Evolutionary conservation across 2,329 filamentous ascomycete species (phyloP).

Genomic region (Claviceps cyperi): DNA sequence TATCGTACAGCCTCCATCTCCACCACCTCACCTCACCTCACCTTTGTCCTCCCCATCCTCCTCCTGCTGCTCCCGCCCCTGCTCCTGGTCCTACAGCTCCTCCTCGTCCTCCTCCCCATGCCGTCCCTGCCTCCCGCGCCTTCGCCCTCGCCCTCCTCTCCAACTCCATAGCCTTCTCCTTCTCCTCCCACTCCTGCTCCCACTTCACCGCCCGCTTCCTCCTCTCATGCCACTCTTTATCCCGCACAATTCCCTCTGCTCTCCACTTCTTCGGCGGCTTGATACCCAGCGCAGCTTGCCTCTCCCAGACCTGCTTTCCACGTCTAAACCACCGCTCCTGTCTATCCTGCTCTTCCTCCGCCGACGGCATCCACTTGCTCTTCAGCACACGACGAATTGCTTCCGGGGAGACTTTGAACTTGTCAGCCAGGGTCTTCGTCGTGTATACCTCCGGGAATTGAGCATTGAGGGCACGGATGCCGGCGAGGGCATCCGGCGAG

Average conservation of each 20-base stretch:
- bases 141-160: conserved; percentile 8
- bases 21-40: not conserved
- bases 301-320: conserved; percentile 44
- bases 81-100: not conserved
- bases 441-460: conserved; percentile 67
- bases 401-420: conserved; percentile 80
- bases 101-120: not conserved
- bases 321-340: conserved; percentile 47
- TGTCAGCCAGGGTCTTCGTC: conserved; percentile 54
- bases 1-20: not conserved
- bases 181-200: conserved; percentile 17
- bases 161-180: conserved; percentile 15
- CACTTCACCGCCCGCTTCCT: conserved; percentile 14
- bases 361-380: conserved; percentile 55
- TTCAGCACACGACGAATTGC: conserved; percentile 76
- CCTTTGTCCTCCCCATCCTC: not conserved
- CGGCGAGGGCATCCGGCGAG: conserved; percentile 83
- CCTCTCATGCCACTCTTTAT: conserved; percentile 26
- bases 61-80: not conserved
- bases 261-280: conserved; percentile 50
- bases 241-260: conserved; percentile 33
- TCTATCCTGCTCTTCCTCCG: conserved; percentile 42
- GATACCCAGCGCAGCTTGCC: conserved; percentile 43
- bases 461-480: conserved; percentile 68
- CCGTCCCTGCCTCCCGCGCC: not conserved